These are phyloP conservation scores for Colletotrichum eremochloae DNA, from an alignment of 2,329 filamentous ascomycete species.

Conservation along the genomic window DNA sequence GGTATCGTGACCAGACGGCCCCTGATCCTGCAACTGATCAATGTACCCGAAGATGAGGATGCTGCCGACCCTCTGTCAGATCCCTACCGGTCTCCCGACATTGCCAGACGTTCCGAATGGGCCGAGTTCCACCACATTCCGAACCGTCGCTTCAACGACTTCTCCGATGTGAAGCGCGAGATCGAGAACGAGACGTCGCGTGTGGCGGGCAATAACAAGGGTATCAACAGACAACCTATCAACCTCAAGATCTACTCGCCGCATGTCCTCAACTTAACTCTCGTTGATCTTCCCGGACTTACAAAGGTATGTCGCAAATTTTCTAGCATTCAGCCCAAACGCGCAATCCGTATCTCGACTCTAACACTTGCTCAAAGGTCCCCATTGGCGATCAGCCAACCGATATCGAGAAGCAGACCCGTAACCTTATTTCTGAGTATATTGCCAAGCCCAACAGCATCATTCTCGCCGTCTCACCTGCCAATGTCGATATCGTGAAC, in stretches of 20 bases:
- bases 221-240: constrained; percentile 96
- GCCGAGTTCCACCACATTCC: constrained; percentile 97
- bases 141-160: constrained; percentile 89
- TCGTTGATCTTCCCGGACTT: constrained; percentile 94
- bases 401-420: constrained; percentile 98
- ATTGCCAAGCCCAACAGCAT: constrained; percentile 99
- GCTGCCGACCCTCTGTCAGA: constrained; percentile 74
- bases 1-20: constrained; percentile 96
- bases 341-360: background rate
- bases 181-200: constrained; percentile 97
- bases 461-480: constrained; percentile 94
- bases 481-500: constrained; percentile 98
- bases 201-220: constrained; percentile 95
- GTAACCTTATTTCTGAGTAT: constrained; percentile 96
- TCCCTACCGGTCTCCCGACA: constrained; percentile 82
- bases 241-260: constrained; percentile 99
- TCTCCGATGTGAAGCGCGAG: constrained; percentile 92
- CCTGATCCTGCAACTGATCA: constrained; percentile 97
- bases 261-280: constrained; percentile 93
- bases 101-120: constrained; percentile 79
- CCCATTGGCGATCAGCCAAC: constrained; percentile 97
- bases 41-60: constrained; percentile 80
- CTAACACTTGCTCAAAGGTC: constrained; percentile 66
- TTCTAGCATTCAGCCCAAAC: background rate
- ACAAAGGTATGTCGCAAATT: constrained; percentile 78